phyloP scores from a whole-genome alignment of 2,329 filamentous ascomycete genomes.

The Sclerotinia minor region DNA sequence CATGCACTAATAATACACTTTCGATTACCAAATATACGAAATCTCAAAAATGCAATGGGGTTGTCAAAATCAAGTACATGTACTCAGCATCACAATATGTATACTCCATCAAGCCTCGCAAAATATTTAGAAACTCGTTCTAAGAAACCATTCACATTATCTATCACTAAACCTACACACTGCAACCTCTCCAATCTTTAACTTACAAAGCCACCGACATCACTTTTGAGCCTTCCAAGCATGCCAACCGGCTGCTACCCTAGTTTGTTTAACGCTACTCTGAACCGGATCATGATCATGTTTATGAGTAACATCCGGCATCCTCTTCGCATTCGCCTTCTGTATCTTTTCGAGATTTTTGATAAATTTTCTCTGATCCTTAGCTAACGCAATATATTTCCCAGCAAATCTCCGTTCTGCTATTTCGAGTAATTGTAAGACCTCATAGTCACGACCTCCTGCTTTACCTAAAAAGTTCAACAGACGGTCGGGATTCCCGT shows the following conservation, averaged over 20 bases:
- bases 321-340: not conserved
- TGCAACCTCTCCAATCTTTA: not conserved
- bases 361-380: slow-evolving; percentile 7
- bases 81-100: rapidly evolving
- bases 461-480: slow-evolving; percentile 16
- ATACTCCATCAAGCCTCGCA: not conserved
- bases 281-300: slow-evolving; percentile 10
- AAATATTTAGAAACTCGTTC: too few relatives aligned
- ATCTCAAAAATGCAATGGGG: too few relatives aligned
- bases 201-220: not conserved
- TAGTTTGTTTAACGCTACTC: slow-evolving; percentile 16
- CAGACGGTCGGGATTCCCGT: slow-evolving; percentile 4
- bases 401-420: slow-evolving; percentile 13
- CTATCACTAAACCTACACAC: not conserved
- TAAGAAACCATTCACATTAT: too few relatives aligned
- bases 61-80: not conserved
- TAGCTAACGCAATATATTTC: slow-evolving; percentile 1
- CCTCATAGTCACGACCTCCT: slow-evolving; percentile 12
- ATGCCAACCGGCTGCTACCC: slow-evolving; percentile 9
- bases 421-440: slow-evolving; percentile 3
- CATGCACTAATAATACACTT: not conserved
- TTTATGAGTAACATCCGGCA: not conserved
- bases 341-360: slow-evolving; percentile 1
- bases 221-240: slow-evolving; percentile 18
- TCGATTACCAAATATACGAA: not conserved